phyloP scores from a whole-genome alignment of 441 rosid species.

The Aleurites moluccanus region DNA sequence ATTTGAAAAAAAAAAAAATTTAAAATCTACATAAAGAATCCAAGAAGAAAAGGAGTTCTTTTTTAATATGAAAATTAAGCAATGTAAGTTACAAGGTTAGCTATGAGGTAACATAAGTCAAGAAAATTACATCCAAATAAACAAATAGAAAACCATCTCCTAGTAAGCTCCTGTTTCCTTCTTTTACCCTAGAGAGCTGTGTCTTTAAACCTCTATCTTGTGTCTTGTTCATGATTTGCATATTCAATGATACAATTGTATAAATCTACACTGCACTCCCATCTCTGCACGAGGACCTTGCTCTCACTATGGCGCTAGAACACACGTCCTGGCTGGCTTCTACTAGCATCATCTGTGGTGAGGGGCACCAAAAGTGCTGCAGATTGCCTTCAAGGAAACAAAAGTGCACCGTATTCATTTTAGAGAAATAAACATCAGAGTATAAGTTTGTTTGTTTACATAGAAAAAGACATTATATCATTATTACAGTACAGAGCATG shows the following conservation, averaged over 20 bases:
- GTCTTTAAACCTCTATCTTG: slow-evolving; percentile 4
- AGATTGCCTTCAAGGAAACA: slow-evolving; percentile 14
- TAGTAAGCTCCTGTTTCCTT: background rate
- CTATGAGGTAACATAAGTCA: background rate
- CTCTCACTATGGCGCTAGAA: background rate
- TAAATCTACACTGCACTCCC: background rate
- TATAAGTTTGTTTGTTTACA: background rate
- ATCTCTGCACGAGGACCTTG: background rate
- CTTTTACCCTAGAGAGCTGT: background rate
- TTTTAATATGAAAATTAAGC: background rate
- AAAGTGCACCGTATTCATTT: background rate
- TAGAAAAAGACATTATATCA: background rate
- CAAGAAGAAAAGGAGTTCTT: background rate
- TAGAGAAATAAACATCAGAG: background rate
- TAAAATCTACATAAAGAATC: no score
- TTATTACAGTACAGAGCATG: no score
- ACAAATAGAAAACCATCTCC: background rate
- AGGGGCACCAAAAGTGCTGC: slow-evolving; percentile 9
- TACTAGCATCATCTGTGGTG: background rate
- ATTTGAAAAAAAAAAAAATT: no score
- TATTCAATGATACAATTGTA: background rate
- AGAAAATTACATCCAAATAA: background rate
- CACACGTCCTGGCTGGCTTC: background rate
- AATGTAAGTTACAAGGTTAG: background rate
- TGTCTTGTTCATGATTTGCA: background rate